Conservation (phyloP, 495 filamentous ascomycete genomes). For the Podospora sp. region DNA sequence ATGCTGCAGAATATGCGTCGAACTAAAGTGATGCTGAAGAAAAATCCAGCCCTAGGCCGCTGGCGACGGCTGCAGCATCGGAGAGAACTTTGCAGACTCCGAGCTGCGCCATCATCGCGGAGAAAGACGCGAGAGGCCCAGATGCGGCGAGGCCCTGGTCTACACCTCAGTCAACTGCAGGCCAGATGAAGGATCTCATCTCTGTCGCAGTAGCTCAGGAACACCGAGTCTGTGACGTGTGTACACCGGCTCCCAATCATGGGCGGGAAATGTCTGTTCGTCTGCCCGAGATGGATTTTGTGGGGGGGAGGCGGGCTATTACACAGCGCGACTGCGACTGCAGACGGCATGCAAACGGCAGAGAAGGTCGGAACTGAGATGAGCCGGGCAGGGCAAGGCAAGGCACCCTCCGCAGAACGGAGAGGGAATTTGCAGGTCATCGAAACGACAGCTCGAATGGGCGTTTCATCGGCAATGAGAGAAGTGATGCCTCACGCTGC, state of each 20-base stretch:
- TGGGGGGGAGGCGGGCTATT: background rate
- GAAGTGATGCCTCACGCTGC: background rate
- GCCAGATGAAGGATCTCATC: slow-evolving; percentile 4
- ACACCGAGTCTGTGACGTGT: slow-evolving; percentile 3
- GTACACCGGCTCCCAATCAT: background rate
- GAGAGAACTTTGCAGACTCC: slow-evolving; percentile 9
- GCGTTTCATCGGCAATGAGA: background rate
- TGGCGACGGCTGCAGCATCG: background rate
- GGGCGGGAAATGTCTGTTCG: background rate
- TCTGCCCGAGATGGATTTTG: background rate
- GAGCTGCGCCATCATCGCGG: slow-evolving; percentile 13
- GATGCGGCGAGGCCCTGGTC: slow-evolving; percentile 13
- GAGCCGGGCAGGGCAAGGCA: background rate
- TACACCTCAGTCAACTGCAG: background rate
- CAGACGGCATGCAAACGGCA: slow-evolving; percentile 6
- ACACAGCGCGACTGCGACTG: slow-evolving; percentile 1
- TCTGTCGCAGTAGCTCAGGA: slow-evolving; percentile 17
- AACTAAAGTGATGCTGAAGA: background rate
- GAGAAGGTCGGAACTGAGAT: slow-evolving; percentile 1
- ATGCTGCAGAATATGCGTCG: slow-evolving; percentile 9
- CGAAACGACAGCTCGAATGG: background rate
- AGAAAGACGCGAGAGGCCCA: slow-evolving; percentile 17
- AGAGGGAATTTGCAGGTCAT: background rate
- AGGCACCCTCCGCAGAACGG: background rate
- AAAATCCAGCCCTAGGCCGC: background rate